A percentile compares a stretch with the other conserved stretches of the same genome.
Evolutionary conservation across 805 yeast species (phyloP).

Genomic region (Starmera amethionina): DNA sequence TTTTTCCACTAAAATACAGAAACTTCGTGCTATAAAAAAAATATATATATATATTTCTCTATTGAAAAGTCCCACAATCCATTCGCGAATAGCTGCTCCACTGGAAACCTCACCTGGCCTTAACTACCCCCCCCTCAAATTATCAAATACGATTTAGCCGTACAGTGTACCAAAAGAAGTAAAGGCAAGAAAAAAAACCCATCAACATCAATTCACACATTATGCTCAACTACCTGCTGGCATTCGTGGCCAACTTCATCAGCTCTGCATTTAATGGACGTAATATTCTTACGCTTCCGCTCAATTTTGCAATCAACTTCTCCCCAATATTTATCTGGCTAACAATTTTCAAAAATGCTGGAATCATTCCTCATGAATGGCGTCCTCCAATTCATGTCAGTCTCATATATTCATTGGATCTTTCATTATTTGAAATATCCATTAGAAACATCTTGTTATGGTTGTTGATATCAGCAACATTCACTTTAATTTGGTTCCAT

Average conservation of each 20-base stretch:
- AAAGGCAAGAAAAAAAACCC: no score
- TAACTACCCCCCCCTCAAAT: no score
- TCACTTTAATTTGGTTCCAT: conserved; percentile 8
- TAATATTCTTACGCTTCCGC: conserved; percentile 25
- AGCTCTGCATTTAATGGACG: conserved; percentile 23
- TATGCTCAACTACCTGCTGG: no score
- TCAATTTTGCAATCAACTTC: conserved; percentile 41
- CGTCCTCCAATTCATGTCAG: conserved; percentile 46
- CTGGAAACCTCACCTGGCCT: no score
- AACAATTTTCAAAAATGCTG: conserved; percentile 48
- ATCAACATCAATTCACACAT: no score
- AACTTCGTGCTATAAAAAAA: conserved; percentile 1
- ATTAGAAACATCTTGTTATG: conserved; percentile 10
- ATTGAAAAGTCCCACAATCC: no score
- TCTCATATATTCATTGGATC: conserved; percentile 33
- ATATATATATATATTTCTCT: no score
- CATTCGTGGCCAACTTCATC: conserved; percentile 3
- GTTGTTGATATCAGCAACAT: conserved; percentile 6
- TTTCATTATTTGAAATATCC: conserved; percentile 23
- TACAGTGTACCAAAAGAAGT: no score
- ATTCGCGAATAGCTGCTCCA: no score
- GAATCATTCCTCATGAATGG: conserved; percentile 39
- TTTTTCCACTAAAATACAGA: not conserved
- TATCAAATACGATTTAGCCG: no score
- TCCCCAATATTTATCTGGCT: conserved; percentile 47